Evolutionary conservation across 257 asterid genomes (phyloP).

Genomic region (Jaltomata sinuosa): DNA sequence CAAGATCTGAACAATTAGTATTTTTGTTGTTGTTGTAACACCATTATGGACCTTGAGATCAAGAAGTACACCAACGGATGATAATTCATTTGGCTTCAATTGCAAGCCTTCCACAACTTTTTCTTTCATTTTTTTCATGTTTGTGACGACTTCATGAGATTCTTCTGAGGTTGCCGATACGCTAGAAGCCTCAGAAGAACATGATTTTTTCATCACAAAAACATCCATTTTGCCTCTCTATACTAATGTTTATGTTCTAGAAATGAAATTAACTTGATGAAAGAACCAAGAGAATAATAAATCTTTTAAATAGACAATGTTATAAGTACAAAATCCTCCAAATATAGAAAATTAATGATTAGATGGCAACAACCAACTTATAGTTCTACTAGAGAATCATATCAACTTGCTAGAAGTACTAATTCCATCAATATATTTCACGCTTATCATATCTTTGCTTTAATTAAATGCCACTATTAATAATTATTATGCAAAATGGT

Average conservation of each 20-base stretch:
- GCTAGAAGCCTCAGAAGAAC: slow-evolving; percentile 38
- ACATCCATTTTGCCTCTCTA: neutral
- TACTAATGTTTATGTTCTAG: neutral
- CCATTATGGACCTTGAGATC: slow-evolving; percentile 30
- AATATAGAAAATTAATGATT: neutral
- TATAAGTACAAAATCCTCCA: neutral
- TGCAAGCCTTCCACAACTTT: slow-evolving; percentile 5
- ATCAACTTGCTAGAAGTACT: neutral
- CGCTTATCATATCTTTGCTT: neutral
- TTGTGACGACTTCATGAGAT: neutral
- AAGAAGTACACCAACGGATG: slow-evolving; percentile 8
- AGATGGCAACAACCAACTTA: neutral
- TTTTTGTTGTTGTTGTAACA: slow-evolving; percentile 1
- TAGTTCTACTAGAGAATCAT: neutral
- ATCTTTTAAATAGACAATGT: neutral
- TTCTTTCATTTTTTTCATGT: slow-evolving; percentile 3
- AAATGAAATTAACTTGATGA: neutral
- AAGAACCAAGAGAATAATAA: neutral
- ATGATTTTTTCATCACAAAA: slow-evolving; percentile 8
- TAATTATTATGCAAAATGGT: neutral
- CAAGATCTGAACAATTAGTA: slow-evolving; percentile 14
- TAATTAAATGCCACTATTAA: neutral
- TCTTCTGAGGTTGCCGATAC: slow-evolving; percentile 37
- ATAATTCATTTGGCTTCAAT: neutral
- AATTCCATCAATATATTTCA: neutral